Base-by-base conservation (phyloP, 1,284 basidiomycete genomes). In the Salmacisia buchloeana region DNA sequence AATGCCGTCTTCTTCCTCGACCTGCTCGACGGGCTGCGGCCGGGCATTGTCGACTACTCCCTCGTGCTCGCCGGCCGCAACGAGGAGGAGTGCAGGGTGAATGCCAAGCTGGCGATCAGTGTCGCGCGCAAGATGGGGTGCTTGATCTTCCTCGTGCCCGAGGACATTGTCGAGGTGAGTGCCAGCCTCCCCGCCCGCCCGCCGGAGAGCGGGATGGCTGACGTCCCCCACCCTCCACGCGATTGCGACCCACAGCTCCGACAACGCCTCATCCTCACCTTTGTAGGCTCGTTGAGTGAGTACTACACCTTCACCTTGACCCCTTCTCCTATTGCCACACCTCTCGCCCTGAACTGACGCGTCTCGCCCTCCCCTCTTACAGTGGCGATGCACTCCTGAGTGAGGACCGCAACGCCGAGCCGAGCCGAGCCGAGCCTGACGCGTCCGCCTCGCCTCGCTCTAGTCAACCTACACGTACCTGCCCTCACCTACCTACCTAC, bases 121-220 rank as follows among this genome's bases (percentile, higher is more conserved):
- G 97, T 98, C 74, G 94, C 94, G 25, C 86, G 94, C 78, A 98
- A 98, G 86, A 87, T 96, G 86, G 92, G 93, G 62, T 92, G 92
- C 3, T 83, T 97, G 74, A 97, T 98, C 77, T 97, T 97, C 85
- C 83, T 98, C 66, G 96, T 98, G 0, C 93, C 94, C 1, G 96
- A 98, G 81, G 94, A 83, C 63, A 80, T 83, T 60, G 79, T 82
- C 12, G 79, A 79, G 65, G 49, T 54, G 45, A 62, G 54, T 23
- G 58, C 29, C 59, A 35, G 21, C 41, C 21, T 23, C 25, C 18
- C 33, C 69, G 77, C 52, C 60, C 76, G 58, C 76, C 78, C n/a
- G n/a, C n/a, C n/a, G n/a, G 1, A 76, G 77, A 39, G 67, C 67
- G 15, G 67, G 65, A 58, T 18, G 25, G 34, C 45, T 7, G 38